Percentiles rank a stretch among this genome's conserved stretches.
Conservation (phyloP, 495 filamentous ascomycete genomes). For the Poronia punctata region DNA sequence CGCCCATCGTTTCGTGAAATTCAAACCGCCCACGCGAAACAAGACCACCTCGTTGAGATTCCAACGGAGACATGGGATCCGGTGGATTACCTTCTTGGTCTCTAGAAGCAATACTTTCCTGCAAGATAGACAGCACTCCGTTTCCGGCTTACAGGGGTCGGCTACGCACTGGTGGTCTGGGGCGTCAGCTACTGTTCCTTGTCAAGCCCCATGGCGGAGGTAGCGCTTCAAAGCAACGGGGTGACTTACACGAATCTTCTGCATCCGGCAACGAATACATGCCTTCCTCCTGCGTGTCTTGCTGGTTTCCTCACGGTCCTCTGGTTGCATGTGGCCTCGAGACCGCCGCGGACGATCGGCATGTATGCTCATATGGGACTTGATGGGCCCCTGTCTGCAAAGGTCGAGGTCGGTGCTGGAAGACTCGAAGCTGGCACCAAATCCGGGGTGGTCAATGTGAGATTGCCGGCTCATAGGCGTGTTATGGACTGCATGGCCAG, state of each 20-base stretch:
- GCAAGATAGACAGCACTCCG: conserved; percentile 29
- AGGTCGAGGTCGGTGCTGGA: background rate
- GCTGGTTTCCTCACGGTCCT: conserved; percentile 23
- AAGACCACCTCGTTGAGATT: conserved; percentile 30
- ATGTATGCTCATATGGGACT: background rate
- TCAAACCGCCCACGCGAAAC: conserved; percentile 32
- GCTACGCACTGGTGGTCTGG: conserved; percentile 17
- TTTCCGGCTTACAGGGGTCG: conserved; percentile 23
- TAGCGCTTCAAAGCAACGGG: conserved; percentile 5
- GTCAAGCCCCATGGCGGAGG: no score
- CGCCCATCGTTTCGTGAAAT: conserved; percentile 32
- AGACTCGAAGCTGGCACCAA: background rate
- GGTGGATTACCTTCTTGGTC: conserved; percentile 40
- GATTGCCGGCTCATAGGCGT: background rate
- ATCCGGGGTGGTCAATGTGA: background rate
- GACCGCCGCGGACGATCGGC: conserved; percentile 5
- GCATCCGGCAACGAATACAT: conserved; percentile 39
- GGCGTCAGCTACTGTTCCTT: conserved; percentile 9
- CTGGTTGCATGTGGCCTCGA: conserved; percentile 8
- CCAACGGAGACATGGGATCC: conserved; percentile 32
- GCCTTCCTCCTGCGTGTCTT: conserved; percentile 32
- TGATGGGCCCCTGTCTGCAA: background rate
- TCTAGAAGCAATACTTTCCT: conserved; percentile 20
- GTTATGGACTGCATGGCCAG: background rate
- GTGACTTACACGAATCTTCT: conserved; percentile 35